Conservation (phyloP, 116 monocot genomes). For the Papilionanthe hybrid region DNA sequence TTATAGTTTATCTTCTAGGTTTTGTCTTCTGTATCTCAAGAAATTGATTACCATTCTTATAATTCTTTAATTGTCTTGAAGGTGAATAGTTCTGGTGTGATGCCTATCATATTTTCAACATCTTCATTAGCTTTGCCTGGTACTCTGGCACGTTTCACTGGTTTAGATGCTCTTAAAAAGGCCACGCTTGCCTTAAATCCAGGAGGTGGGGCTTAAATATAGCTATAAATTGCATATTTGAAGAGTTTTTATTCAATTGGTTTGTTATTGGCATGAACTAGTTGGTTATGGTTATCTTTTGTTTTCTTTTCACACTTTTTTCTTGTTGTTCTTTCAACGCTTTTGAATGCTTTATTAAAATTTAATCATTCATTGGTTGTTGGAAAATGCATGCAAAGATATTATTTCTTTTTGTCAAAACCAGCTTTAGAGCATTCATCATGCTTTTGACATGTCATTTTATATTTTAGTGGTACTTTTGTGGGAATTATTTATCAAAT, state of each 20-base stretch:
- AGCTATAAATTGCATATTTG: too few species aligned
- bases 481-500: not conserved
- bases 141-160: constrained; percentile 91
- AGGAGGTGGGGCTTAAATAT: constrained; percentile 44
- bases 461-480: not conserved
- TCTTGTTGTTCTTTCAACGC: not conserved
- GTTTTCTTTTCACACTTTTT: constrained; percentile 2
- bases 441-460: not conserved
- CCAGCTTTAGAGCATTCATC: not conserved
- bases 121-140: constrained; percentile 94
- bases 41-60: not conserved
- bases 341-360: not conserved
- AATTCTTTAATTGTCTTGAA: constrained; percentile 15
- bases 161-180: constrained; percentile 73
- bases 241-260: not conserved
- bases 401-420: not conserved
- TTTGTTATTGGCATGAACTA: not conserved
- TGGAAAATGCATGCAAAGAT: not conserved
- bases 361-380: not conserved
- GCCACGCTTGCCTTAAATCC: constrained; percentile 88
- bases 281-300: not conserved
- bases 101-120: constrained; percentile 99
- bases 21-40: not conserved
- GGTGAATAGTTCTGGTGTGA: constrained; percentile 99
- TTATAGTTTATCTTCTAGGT: not conserved